A percentile compares a stretch with the other conserved stretches of the same genome.
These are phyloP conservation scores for Exophiala xenobiotica DNA, from an alignment of 2,329 filamentous ascomycete species.

Conservation along the genomic window DNA sequence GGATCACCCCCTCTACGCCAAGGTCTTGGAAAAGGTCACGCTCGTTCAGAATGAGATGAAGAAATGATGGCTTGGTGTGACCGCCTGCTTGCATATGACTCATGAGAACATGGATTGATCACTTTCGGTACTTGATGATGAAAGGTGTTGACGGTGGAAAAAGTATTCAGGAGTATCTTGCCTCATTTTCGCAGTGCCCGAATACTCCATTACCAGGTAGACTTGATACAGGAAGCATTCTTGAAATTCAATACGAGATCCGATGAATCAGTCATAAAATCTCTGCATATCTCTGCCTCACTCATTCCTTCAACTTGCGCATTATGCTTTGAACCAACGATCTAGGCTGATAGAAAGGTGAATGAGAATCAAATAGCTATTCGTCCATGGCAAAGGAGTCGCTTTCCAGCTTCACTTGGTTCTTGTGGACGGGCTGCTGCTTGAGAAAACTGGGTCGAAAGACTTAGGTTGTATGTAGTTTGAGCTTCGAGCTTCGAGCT, in stretches of 20 bases:
- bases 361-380: too few species aligned
- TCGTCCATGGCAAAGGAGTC: too few species aligned
- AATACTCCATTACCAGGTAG: neutral
- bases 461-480: too few species aligned
- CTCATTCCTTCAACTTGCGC: too few species aligned
- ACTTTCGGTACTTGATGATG: neutral
- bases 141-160: neutral
- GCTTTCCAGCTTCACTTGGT: too few species aligned
- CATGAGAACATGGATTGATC: too few species aligned
- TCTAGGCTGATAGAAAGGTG: too few species aligned
- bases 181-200: neutral
- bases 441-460: too few species aligned
- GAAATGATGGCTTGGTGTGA: constrained; percentile 32
- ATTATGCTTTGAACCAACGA: too few species aligned
- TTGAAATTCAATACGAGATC: neutral
- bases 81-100: neutral
- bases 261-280: neutral
- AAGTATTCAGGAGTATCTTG: neutral
- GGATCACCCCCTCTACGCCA: constrained; percentile 72
- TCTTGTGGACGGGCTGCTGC: too few species aligned
- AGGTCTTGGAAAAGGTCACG: constrained; percentile 74
- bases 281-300: too few species aligned
- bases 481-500: too few species aligned
- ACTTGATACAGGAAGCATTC: neutral
- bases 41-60: constrained; percentile 69